Evolutionary conservation across 345 rosid species (phyloP), one percentile per base, ranked within the genome.

Genomic region (Eutrema yunnanense): DNA sequence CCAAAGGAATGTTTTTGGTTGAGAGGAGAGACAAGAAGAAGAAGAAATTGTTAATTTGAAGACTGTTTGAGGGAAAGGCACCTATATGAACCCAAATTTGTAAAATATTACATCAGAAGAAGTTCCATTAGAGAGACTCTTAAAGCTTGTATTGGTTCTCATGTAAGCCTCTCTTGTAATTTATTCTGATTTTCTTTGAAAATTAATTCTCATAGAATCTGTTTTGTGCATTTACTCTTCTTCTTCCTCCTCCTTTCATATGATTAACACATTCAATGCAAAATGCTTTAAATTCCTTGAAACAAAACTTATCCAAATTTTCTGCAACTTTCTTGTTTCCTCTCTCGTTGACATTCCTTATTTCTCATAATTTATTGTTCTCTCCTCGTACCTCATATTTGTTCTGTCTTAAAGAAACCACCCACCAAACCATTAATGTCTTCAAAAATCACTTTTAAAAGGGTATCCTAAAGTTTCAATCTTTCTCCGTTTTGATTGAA

Each of bases 231-330:
- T 64, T 76, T 64, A 71, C 56, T 69, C 48, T 46, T 62, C 44
- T 43, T 52, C 72, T 30, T 66, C 61, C 29, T 58, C 19, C 3
- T 71, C 10, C 53, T 65, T 36, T 3, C 12, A 69, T 4, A 69
- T 69, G 58, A 70, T 54, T 57, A 63, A 63, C 29, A 37, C 75
- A 76, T 76, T 76, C 67, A 76, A 76, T 76, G 79, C 63, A 50
- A 50, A 49, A 41, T 63, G 47, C 55, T 59, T 53, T 61, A 10
- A 67, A 67, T 34, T 68, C 29, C 11, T 52, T 44, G 16, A n/a
- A 62, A 52, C 38, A 22, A 61, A 66, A n/a, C 34, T 2, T 40
- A 51, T 36, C 74, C 50, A 54, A 54, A 43, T 0, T 12, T 58
- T 69, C 33, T 52, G 41, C 40, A 59, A 60, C 22, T 34, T 60